These are phyloP conservation scores for Corylus avellana DNA, from an alignment of 306 rosid species.

Conservation along the genomic window DNA sequence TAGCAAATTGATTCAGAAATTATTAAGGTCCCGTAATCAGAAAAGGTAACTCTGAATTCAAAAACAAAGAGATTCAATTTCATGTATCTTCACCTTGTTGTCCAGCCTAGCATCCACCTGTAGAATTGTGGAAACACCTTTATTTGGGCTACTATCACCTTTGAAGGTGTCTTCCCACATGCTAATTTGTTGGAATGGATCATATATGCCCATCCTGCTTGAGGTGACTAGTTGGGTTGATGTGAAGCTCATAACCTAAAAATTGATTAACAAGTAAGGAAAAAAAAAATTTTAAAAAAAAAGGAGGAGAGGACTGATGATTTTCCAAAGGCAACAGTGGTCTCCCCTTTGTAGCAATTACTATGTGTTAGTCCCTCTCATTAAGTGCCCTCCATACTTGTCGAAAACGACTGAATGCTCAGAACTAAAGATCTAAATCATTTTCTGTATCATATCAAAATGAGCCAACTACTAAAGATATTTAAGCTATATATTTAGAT, in stretches of 20 bases:
- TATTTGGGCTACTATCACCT: constrained; percentile 43
- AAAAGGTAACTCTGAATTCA: constrained; percentile 17
- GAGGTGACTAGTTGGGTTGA: constrained; percentile 54
- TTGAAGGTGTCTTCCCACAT: constrained; percentile 71
- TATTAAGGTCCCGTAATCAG: constrained; percentile 20
- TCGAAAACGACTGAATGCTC: background rate
- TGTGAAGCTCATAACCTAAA: constrained; percentile 61
- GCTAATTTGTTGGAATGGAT: constrained; percentile 72
- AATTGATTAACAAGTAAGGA: constrained; percentile 3
- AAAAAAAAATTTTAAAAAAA: background rate
- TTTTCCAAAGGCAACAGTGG: background rate
- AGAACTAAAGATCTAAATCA: background rate
- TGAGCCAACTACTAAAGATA: background rate
- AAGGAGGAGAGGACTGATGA: background rate
- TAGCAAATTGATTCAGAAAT: constrained; percentile 36
- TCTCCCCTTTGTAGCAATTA: background rate
- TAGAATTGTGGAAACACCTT: constrained; percentile 48
- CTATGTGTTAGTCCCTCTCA: background rate
- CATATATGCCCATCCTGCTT: constrained; percentile 71
- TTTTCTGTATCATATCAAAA: background rate
- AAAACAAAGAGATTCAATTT: constrained; percentile 8
- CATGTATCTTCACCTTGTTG: constrained; percentile 46
- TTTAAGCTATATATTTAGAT: background rate
- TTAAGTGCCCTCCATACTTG: background rate
- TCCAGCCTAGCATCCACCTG: constrained; percentile 48